A percentile compares a stretch with the other conserved stretches of the same genome.
phyloP scores from a whole-genome alignment of 768 basidiomycete genomes.

The Mycena galericulata region DNA sequence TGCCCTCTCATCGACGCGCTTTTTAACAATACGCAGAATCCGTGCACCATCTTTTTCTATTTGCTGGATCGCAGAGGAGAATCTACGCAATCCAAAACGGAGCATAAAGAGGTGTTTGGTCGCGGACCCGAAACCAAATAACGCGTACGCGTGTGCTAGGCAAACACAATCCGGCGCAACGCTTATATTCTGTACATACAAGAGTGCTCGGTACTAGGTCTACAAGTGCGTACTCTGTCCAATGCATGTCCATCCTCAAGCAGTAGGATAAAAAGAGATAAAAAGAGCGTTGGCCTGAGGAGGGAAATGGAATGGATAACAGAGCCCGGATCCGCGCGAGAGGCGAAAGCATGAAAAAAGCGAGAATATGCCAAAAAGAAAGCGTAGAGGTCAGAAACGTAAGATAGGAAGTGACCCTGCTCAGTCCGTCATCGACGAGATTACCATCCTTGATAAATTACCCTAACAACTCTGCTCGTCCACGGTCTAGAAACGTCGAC shows the following conservation, averaged over 20 bases:
- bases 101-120: constrained; percentile 24
- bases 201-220: background rate
- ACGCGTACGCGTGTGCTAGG: background rate
- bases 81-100: constrained; percentile 24
- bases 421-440: constrained; percentile 25
- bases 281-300: constrained; percentile 24
- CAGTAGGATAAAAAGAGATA: constrained; percentile 27
- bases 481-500: constrained; percentile 19
- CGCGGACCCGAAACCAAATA: background rate
- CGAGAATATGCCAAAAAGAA: constrained; percentile 1
- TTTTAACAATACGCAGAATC: constrained; percentile 66
- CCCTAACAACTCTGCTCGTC: background rate
- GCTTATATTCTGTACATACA: background rate
- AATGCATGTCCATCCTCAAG: constrained; percentile 28
- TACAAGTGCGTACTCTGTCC: constrained; percentile 32
- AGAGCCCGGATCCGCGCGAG: background rate
- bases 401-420: constrained; percentile 9
- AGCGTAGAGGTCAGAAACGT: constrained; percentile 9
- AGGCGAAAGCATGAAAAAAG: constrained; percentile 11
- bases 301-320: constrained; percentile 2
- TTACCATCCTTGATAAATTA: constrained; percentile 25
- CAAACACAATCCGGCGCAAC: background rate
- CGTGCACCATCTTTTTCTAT: constrained; percentile 60
- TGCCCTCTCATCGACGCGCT: constrained; percentile 63
- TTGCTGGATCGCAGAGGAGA: constrained; percentile 35